Evolutionary conservation across 495 filamentous ascomycete genomes (phyloP), one percentile per base, ranked within the genome.

Genomic region (Aspergillus panamensis): DNA sequence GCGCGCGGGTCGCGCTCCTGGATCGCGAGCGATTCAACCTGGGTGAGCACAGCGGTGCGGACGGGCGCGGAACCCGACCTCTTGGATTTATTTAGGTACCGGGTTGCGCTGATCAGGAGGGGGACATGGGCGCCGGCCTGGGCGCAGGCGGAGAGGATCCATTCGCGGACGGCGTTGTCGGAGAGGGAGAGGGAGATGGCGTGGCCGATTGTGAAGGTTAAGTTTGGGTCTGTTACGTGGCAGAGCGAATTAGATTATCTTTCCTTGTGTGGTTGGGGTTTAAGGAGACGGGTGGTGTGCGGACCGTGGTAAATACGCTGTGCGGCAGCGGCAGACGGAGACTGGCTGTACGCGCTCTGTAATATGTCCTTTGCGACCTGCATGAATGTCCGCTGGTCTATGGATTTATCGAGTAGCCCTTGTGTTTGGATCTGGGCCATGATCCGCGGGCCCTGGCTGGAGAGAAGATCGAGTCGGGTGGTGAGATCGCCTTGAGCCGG

Each of bases 1-100:
- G 74, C 73, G 2, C 62, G 56, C 0, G 72, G 70, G 33, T 67
- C 69, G 8, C 61, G 62, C 8, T 63, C 43, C 3, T 61, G 20
- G 0, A 50, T 43, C 7, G 71, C 70, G 1, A 73, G 51, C 1
- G 47, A 40, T 31, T 72, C 62, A 31, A 73, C 19, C 10, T 55
- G 39, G 0, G 56, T 35, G 8, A 66, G 56, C 54, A 64, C 58
- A 10, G 59, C 16, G 8, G 52, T 63, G 6, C 47, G 56, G 8
- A 40, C 7, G 12, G 62, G 60, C 13, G 19, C 19, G 5, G 35
- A 39, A 12, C 35, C 35, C 5, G 35, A 39, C 3, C 10, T 6
- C 19, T 19, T 45, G 6, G 8, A 19, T 45, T 16, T 45, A 20
- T 45, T 32, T 3, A 71, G 53, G 1, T 52, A 55, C 8, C 56